Percentiles rank a stretch among this genome's conserved stretches.
These are phyloP conservation scores for Dictyophora rubrovolvata DNA, from an alignment of 768 basidiomycete species.

Conservation along the genomic window DNA sequence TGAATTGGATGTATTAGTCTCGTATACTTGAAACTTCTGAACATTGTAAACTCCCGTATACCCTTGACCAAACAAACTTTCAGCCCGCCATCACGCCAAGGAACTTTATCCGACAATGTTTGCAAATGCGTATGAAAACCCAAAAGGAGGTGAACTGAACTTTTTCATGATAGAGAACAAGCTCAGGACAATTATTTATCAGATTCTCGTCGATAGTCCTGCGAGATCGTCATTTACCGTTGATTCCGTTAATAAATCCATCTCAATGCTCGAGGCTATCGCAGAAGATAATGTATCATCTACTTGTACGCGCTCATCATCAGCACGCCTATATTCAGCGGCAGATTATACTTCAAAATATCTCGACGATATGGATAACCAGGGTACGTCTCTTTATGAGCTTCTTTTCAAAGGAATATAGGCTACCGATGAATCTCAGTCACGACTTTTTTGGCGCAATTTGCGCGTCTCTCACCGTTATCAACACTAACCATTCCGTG, in stretches of 20 bases:
- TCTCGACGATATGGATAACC: constrained; percentile 18
- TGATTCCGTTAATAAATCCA: not conserved
- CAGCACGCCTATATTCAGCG: not conserved
- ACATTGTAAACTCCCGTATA: constrained; percentile 47
- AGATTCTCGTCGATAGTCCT: not conserved
- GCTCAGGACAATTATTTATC: not conserved
- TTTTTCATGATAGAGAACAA: not conserved
- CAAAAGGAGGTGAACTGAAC: constrained; percentile 12
- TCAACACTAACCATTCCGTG: constrained; percentile 22
- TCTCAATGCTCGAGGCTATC: not conserved
- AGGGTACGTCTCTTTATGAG: constrained; percentile 29
- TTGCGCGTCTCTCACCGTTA: constrained; percentile 27
- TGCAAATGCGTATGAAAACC: constrained; percentile 13
- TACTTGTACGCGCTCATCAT: not conserved
- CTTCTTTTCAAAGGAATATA: constrained; percentile 25
- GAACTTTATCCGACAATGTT: constrained; percentile 56
- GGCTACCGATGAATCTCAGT: constrained; percentile 38
- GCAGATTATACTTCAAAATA: not conserved
- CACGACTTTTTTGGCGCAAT: not conserved
- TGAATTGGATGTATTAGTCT: constrained; percentile 35
- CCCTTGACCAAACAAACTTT: constrained; percentile 62
- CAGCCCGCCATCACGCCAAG: constrained; percentile 63
- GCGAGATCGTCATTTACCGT: not conserved
- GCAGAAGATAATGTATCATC: not conserved
- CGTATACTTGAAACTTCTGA: constrained; percentile 75